Base-by-base conservation (phyloP, 305 asterid genomes). In the Euphrasia arctica region DNA sequence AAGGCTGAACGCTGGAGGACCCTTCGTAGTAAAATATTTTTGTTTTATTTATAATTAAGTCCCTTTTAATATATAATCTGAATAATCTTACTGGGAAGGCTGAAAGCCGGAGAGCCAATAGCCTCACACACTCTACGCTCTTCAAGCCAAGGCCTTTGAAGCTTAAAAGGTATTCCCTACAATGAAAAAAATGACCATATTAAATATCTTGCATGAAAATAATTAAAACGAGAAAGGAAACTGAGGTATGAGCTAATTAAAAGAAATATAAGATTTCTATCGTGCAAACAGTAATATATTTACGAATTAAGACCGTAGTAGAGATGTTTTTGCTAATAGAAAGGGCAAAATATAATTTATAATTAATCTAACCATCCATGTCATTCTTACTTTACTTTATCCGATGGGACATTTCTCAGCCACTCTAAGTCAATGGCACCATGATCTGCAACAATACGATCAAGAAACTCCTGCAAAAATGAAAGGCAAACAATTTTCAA, bases 51-150 rank as follows among this genome's bases (percentile, higher is more conserved):
- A 0, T 49, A n/a, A 12, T 14, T 49, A 12, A 1, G 27, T 4
- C 8, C 22, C 8, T 15, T 49, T 49, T 13, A 49, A 49, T 49
- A 13, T 49, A 49, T 5, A 4, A 0, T 12, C 14, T 4, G 1
- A 45, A n/a, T 5, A 42, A 66, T 54, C 76, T 75, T 82, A 90
- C 95, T 0, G 93, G 95, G 28, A 88, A 90, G 47, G 91, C 83
- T 34, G 43, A 76, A 29, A 77, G 79, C 36, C 77, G 76, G 59
- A 84, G 90, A 1, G 77, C 12, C 71, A 87, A 75, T 58, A 90
- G 90, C 69, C 85, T 68, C 63, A 89, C 72, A 8, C 97, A 89
- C 72, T 83, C 95, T 0, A 73, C 76, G 58, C 97, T 89, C 79
- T 89, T 89, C 72, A 83, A 68, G 3, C 88, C 93, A 39, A 89